Evolutionary conservation across 2,329 filamentous ascomycete species (phyloP), one percentile per base, ranked within the genome.

Genomic region (Hypoxylon sp.): DNA sequence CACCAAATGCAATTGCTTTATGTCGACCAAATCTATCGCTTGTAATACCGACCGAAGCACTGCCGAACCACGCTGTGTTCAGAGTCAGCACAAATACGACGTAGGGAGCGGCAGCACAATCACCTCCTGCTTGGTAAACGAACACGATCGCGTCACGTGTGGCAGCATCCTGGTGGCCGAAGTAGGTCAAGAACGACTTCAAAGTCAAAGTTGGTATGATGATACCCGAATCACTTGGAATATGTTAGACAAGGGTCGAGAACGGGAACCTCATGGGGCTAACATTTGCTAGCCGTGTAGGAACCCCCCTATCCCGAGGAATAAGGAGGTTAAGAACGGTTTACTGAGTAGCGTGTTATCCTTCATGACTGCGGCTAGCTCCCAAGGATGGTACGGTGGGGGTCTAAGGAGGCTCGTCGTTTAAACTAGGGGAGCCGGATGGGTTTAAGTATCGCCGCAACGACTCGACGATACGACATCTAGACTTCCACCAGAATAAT

Each of bases 151-250:
- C 77, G 7, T 78, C 78, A 4, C 75, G 71, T 0, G 79, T 67
- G 0, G 78, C 65, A 4, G 78, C 70, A 52, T 76, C 61, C 0
- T 78, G 78, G 1, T 74, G 72, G 6, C 73, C 72, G 4, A 80
- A 79, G 59, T 80, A 78, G 0, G 32, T 47, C 8, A 75, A 52
- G 34, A 80, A 80, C 0, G 77, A 77, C 2, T 62, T 70, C 24
- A 80, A 62, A 0, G 78, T 78, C 2, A 80, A 62, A 53, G 76
- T 79, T 1, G 78, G 78, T 0, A 78, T 80, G 48, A 80, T 79
- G 52, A 80, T 80, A 2, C 78, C 78, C 4, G 78, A 80, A 61
- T 80, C 78, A 55, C 78, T 79, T 48, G 10, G n/a, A n/a, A 41
- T 47, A 8, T 34, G 32, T 66, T 53, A 52, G 49, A 10, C 26